Evolutionary conservation across 345 rosid genomes (phyloP).

Genomic region (Eucalyptus decipiens): DNA sequence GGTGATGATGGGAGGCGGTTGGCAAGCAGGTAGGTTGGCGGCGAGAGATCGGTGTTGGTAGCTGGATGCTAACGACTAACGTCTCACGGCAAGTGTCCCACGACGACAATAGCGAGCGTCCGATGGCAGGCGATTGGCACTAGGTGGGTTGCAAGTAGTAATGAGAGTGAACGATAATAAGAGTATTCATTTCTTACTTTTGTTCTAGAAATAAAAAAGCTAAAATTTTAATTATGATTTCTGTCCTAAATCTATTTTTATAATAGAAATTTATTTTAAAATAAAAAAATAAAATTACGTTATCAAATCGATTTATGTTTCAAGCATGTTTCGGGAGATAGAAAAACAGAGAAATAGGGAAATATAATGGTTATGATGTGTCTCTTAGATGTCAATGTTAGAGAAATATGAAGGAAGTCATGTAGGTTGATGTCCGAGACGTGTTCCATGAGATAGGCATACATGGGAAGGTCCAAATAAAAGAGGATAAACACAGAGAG

Average conservation of each 20-base stretch:
- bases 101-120: accelerated
- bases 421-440: neutral
- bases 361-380: too few species aligned
- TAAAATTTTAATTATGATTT: too few species aligned
- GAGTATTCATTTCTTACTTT: too few species aligned
- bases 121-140: accelerated
- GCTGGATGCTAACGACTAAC: accelerated
- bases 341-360: accelerated
- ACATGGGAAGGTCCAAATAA: neutral
- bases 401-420: neutral
- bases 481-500: neutral
- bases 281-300: accelerated
- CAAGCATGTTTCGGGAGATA: accelerated
- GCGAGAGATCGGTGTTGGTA: accelerated
- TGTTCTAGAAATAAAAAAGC: too few species aligned
- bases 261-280: accelerated
- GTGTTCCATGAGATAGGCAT: neutral
- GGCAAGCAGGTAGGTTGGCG: accelerated
- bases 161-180: too few species aligned
- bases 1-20: accelerated
- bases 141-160: too few species aligned
- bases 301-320: accelerated
- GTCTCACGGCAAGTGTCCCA: accelerated
- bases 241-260: accelerated
- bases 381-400: neutral